A percentile compares a stretch with the other conserved stretches of the same genome.
Evolutionary conservation across 257 asterid genomes (phyloP).

Genomic region (Plantago elongata): DNA sequence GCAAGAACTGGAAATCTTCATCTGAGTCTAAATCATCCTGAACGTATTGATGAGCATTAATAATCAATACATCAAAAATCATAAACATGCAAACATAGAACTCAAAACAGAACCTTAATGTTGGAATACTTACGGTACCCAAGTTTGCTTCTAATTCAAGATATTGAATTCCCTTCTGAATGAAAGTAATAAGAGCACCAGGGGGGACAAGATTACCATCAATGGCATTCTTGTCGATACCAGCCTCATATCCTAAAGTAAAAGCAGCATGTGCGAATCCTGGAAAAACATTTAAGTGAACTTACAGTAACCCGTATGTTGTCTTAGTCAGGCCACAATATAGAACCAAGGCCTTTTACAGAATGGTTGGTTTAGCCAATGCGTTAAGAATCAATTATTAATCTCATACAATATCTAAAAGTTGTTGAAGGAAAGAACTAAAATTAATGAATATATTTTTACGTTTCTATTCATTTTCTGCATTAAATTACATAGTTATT

Average conservation of each 20-base stretch:
- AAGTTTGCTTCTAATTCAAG: conserved; percentile 90
- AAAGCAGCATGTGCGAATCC: conserved; percentile 91
- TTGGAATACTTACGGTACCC: conserved; percentile 45
- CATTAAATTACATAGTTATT: no score
- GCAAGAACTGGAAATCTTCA: conserved; percentile 79
- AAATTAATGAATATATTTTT: neutral
- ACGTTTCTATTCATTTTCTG: no score
- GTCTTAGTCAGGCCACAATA: no score
- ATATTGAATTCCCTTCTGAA: conserved; percentile 92
- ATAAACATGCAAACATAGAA: conserved; percentile 20
- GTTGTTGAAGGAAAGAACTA: neutral
- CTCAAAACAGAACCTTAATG: conserved; percentile 8
- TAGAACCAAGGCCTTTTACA: neutral
- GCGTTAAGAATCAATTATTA: neutral
- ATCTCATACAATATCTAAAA: neutral
- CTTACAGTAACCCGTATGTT: neutral
- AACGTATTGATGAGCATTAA: conserved; percentile 31
- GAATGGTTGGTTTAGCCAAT: neutral
- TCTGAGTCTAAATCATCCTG: conserved; percentile 79
- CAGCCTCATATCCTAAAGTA: conserved; percentile 89
- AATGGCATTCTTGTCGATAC: conserved; percentile 61
- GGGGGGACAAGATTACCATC: conserved; percentile 94
- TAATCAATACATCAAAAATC: conserved; percentile 17
- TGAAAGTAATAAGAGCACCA: conserved; percentile 78
- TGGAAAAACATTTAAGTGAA: conserved; percentile 28